These are phyloP conservation scores for Anthracocystis setariae DNA, from an alignment of 1,284 basidiomycete genomes.

Conservation along the genomic window DNA sequence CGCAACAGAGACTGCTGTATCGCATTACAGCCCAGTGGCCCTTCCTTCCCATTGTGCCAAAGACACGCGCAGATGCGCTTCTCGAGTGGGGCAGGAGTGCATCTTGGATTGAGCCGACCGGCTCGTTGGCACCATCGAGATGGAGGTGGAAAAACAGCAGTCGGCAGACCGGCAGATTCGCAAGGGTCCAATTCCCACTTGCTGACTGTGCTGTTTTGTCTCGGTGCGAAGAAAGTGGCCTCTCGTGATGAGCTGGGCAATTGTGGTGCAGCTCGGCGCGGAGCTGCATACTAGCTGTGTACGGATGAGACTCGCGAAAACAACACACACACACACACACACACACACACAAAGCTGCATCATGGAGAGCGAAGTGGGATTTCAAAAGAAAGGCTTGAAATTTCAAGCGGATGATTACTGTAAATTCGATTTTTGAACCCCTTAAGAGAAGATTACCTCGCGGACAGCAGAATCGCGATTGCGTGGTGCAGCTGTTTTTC, in stretches of 20 bases:
- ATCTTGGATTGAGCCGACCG: not conserved
- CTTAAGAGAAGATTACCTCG: not conserved
- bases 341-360: too few relatives aligned
- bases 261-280: constrained; percentile 5
- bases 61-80: too few relatives aligned
- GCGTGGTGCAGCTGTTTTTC: constrained; percentile 1
- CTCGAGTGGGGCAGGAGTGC: too few relatives aligned
- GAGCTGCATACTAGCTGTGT: constrained; percentile 11
- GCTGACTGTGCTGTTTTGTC: constrained; percentile 1
- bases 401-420: too few relatives aligned
- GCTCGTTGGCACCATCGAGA: not conserved
- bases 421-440: too few relatives aligned
- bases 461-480: not conserved
- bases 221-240: constrained; percentile 4
- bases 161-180: constrained; percentile 5
- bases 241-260: not conserved
- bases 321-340: constrained; percentile 1
- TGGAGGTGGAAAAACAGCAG: not conserved
- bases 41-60: too few relatives aligned
- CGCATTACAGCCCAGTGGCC: too few relatives aligned
- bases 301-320: not conserved
- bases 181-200: constrained; percentile 6
- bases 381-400: not conserved
- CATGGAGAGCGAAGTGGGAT: too few relatives aligned
- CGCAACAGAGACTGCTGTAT: not conserved